Conservation (phyloP, 2,329 filamentous ascomycete genomes). For the Fusarium stilboides region DNA sequence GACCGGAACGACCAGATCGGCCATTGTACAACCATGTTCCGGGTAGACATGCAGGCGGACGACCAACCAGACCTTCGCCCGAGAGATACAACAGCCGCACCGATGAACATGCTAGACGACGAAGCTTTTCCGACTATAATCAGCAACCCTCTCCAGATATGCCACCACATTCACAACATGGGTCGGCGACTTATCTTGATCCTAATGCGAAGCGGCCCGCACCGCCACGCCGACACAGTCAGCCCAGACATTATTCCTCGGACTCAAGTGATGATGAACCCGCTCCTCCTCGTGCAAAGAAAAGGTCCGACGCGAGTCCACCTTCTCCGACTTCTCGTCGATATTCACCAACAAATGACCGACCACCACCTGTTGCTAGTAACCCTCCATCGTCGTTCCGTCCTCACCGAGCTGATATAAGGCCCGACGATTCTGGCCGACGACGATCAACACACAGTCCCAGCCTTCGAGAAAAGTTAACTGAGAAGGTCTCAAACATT, state of each 20-base stretch:
- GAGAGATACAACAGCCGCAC: constrained; percentile 56
- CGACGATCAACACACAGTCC: constrained; percentile 56
- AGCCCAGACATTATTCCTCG: constrained; percentile 62
- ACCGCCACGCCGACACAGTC: constrained; percentile 64
- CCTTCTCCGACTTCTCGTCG: constrained; percentile 54
- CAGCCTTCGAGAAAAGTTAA: constrained; percentile 61
- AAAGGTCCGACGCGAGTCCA: constrained; percentile 48
- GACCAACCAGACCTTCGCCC: constrained; percentile 54
- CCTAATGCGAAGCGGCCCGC: constrained; percentile 52
- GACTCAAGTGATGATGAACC: constrained; percentile 61
- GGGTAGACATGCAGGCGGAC: constrained; percentile 54
- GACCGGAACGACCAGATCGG: constrained; percentile 50
- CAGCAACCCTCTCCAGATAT: constrained; percentile 55
- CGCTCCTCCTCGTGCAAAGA: constrained; percentile 49
- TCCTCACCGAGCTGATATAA: constrained; percentile 54
- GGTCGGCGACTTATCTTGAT: constrained; percentile 54
- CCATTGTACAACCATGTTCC: constrained; percentile 61
- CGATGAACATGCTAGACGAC: constrained; percentile 61
- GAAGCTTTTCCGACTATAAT: constrained; percentile 68
- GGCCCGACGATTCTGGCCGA: constrained; percentile 53
- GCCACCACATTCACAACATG: constrained; percentile 48
- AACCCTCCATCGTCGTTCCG: constrained; percentile 49
- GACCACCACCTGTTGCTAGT: constrained; percentile 50
- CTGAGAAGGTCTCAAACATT: constrained; percentile 62
- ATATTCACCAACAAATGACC: constrained; percentile 50